Evolutionary conservation across 2,329 filamentous ascomycete species (phyloP), one percentile per base, ranked within the genome.

Genomic region (Alternaria postmessia): DNA sequence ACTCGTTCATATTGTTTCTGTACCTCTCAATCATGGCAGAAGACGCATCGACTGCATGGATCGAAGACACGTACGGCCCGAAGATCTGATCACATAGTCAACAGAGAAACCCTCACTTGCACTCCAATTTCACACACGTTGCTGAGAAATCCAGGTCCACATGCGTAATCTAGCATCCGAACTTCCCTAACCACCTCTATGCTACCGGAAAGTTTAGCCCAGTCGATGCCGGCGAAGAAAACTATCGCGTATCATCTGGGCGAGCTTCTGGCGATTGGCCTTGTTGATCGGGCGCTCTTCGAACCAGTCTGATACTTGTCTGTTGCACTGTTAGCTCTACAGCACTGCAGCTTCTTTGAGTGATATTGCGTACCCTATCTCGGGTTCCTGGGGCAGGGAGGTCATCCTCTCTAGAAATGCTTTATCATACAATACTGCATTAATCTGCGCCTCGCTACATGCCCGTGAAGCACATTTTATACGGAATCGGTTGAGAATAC

Each of bases 91-190:
- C 7, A 43, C 24, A 12, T 20, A 5, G 22, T 46, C 28, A 28
- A 9, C 26, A 22, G 8, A 12, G 12, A 5, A 24, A 18, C 16
- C 14, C 8, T 41, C 14, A 26, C 9, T 32, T 5, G 24, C 38
- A 36, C 16, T n/a, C 8, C 12, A 12, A 9, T 16, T 20, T 16
- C 9, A 26, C 30, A 2, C 43, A 60, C 52, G 3, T 57, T 47
- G 9, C 58, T 59, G 14, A 60, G 18, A 30, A 66, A 62, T 4
- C 58, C 55, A 9, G 36, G n/a, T 1, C 61, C 58, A 20, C 55
- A 62, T 4, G 55, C 58, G 51, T 62, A 55, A 44, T 65, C 57
- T 9, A 63, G 55, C 59, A 59, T 59, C 43, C 30, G 49, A n/a
- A 55, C 20, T 20, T 41, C 3, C 3, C 41, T 62, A 4, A 24